Evolutionary conservation across 1,284 basidiomycete species (phyloP).

Genomic region (Rhodotorula sp.): DNA sequence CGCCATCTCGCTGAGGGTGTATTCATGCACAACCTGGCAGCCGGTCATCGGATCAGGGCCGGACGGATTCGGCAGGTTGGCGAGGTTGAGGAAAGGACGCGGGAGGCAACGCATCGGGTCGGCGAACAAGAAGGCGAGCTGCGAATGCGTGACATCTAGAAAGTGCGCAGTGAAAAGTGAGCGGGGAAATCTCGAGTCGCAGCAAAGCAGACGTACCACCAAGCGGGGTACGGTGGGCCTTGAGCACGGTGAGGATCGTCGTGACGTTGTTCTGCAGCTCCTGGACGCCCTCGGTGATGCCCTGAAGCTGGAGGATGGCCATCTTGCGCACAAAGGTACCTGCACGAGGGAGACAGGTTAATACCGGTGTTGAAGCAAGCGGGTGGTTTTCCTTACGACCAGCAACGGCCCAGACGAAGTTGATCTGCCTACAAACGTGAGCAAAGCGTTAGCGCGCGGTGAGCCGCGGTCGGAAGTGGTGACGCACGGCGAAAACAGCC

Average conservation of each 20-base stretch:
- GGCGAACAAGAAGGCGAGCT: conserved; percentile 28
- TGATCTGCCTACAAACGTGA: neutral
- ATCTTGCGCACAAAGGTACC: conserved; percentile 41
- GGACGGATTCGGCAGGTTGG: neutral
- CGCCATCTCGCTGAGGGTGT: no score
- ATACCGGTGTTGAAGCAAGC: neutral
- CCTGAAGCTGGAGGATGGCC: conserved; percentile 33
- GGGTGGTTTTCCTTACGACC: conserved; percentile 24
- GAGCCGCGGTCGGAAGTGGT: neutral
- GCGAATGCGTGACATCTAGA: neutral
- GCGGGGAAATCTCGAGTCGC: no score
- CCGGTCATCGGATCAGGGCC: neutral
- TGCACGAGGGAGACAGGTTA: neutral
- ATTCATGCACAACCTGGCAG: no score
- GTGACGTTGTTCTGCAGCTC: conserved; percentile 28
- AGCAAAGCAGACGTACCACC: conserved; percentile 18
- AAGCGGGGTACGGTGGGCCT: conserved; percentile 30
- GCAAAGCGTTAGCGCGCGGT: no score
- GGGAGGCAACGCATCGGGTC: conserved; percentile 32
- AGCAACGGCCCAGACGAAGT: conserved; percentile 39
- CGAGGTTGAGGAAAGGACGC: neutral
- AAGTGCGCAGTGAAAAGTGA: neutral
- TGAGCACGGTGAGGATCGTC: conserved; percentile 39
- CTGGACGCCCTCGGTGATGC: neutral
- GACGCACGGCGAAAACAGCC: conserved; percentile 39